These are phyloP conservation scores for Cyphellophora attinorum DNA, from an alignment of 2,329 filamentous ascomycete genomes.

Conservation along the genomic window DNA sequence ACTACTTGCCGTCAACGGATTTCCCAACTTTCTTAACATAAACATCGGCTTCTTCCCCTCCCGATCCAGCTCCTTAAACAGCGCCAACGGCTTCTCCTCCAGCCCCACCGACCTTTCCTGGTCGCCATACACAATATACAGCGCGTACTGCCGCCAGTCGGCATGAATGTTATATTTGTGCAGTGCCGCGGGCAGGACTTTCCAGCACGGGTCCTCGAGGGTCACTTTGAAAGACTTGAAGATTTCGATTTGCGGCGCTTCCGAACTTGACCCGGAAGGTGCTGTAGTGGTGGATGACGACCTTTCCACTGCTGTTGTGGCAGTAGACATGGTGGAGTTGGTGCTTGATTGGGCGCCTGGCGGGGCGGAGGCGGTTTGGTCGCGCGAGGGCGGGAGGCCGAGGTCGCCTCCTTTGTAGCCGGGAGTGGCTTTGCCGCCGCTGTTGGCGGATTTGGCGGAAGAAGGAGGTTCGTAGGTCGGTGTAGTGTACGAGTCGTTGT, in stretches of 20 bases:
- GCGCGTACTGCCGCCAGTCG: conserved; percentile 91
- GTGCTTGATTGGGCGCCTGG: conserved; percentile 4
- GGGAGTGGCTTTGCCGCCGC: conserved; percentile 11
- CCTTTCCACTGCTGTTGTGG: conserved; percentile 13
- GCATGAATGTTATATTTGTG: conserved; percentile 99
- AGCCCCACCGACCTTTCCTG: conserved; percentile 87
- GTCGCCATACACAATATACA: conserved; percentile 98
- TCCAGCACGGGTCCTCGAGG: conserved; percentile 96
- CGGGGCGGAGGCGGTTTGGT: neutral
- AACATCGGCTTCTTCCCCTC: conserved; percentile 99
- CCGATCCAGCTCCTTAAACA: conserved; percentile 95
- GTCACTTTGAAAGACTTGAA: conserved; percentile 98
- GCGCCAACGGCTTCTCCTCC: conserved; percentile 84
- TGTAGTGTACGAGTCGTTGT: conserved; percentile 16
- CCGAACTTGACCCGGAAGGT: conserved; percentile 6
- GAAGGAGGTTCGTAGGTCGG: conserved; percentile 22
- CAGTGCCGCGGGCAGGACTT: conserved; percentile 86
- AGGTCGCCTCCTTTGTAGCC: no score
- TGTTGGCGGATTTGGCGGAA: conserved; percentile 15
- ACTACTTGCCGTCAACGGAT: conserved; percentile 9
- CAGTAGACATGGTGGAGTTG: conserved; percentile 14
- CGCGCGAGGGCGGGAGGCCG: neutral
- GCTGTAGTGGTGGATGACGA: conserved; percentile 5
- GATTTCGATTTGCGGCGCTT: conserved; percentile 63
- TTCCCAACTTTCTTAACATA: conserved; percentile 69